Base-by-base conservation (phyloP, 2,329 filamentous ascomycete genomes). In the Aspergillus persii region DNA sequence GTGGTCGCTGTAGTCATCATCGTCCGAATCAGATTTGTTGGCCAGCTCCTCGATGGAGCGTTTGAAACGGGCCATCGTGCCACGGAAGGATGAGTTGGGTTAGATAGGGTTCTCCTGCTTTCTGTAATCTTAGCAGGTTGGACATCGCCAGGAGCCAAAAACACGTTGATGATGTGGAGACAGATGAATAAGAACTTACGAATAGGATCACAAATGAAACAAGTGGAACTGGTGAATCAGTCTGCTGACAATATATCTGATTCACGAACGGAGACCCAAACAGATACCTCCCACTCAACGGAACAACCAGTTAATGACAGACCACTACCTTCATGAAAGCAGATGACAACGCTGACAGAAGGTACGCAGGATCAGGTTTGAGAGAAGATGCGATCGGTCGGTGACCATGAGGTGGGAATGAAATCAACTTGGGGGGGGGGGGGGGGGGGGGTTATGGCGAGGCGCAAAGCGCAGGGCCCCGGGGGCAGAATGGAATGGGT, bases 1-100 rank as follows among this genome's bases (percentile, higher is more conserved):
- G 41, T 75, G 75, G 54, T 78, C 75, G 54, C 66, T 73, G 67
- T 79, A 81, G 62, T 81, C 78, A 47, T 75, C 74, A 51, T 81
- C 79, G 29, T 77, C 69, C 6, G 77, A 77, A 61, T 80, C 77
- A 8, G 78, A 79, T 57, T 75, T 76, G 59, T 72, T 74, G 54
- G 66, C 76, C 50, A 78, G 65, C 62, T 80, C 78, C 66, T 78
- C 77, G 49, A 79, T 63, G 36, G 74, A 71, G 56, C 77, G 76
- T 66, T 80, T 80, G 46, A 66, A 56, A 57, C 68, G 70, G 59
- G 70, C 66, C 75, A 77, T 76, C 58, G 44, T 67, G 68, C 50
- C 53, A 61, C 15, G 59, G 55, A 8, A 50, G 52, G 50, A 29
- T 53, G 52, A 44, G 30, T 50, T 52, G 50, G 36, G 41, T 26